Conservation (phyloP, 2,329 filamentous ascomycete genomes). For the Alternaria viburni region DNA sequence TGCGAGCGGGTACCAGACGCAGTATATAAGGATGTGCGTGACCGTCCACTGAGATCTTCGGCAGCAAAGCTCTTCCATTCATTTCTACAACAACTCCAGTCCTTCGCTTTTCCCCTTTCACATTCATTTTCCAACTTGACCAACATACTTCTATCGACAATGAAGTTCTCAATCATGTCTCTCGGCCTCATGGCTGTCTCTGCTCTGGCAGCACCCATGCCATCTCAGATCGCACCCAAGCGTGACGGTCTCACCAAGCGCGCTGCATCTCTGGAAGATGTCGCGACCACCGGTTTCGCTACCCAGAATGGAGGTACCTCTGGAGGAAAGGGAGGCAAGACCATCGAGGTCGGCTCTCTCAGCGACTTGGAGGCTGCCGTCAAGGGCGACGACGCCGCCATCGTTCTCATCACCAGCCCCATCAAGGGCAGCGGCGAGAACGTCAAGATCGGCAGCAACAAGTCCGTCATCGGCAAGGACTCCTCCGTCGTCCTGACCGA, state of each 20-base stretch:
- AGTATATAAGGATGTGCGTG: conserved; percentile 15
- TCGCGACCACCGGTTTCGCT: conserved; percentile 40
- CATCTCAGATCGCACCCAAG: conserved; percentile 27
- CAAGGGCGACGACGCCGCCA: conserved; percentile 50
- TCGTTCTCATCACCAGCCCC: conserved; percentile 56
- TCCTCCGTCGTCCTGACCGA: conserved; percentile 54
- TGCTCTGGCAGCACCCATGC: conserved; percentile 44
- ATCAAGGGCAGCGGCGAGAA: conserved; percentile 50
- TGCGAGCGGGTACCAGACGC: not conserved
- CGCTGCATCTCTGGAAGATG: conserved; percentile 35
- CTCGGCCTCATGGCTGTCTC: conserved; percentile 38
- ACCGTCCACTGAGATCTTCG: conserved; percentile 6
- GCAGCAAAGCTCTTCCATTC: conserved; percentile 27
- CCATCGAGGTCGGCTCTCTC: conserved; percentile 43
- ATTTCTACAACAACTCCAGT: conserved; percentile 17
- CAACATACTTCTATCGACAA: conserved; percentile 15
- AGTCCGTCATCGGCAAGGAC: conserved; percentile 59
- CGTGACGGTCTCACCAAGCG: conserved; percentile 31
- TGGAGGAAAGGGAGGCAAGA: conserved; percentile 47
- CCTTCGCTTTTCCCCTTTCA: conserved; percentile 19
- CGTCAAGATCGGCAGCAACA: conserved; percentile 57
- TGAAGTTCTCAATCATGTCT: conserved; percentile 42
- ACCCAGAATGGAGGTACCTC: conserved; percentile 48
- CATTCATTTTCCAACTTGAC: conserved; percentile 19
- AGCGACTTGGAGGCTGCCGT: conserved; percentile 55